phyloP scores from a whole-genome alignment of 1,139 yeast genomes.

The Spencermartinsiella ligniputridi region DNA sequence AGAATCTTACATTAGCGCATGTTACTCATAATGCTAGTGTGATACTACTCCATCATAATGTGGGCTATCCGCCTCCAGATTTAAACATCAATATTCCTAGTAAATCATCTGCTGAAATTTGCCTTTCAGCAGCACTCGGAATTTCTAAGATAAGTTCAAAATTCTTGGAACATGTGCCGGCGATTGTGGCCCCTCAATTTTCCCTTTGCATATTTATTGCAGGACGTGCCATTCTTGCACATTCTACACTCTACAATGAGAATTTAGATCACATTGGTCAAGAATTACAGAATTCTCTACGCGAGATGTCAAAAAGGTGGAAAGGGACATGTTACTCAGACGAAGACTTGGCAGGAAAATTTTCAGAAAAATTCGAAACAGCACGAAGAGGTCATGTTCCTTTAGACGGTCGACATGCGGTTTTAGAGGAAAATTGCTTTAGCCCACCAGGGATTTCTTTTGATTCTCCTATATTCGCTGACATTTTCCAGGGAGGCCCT shows the following conservation, averaged over 20 bases:
- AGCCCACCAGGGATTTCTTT: neutral
- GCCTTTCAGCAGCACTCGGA: conserved; percentile 9
- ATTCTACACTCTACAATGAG: neutral
- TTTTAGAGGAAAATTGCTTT: neutral
- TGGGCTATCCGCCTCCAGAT: conserved; percentile 19
- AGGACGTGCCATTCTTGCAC: conserved; percentile 7
- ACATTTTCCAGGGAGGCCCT: neutral
- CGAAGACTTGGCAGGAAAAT: conserved; percentile 8
- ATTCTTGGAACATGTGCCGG: conserved; percentile 5
- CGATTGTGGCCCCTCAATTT: conserved; percentile 8
- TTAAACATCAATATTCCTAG: conserved; percentile 5
- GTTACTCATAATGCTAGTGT: conserved; percentile 24
- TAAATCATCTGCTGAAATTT: conserved; percentile 1
- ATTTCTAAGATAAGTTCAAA: conserved; percentile 7
- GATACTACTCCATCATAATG: conserved; percentile 22
- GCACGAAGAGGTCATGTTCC: conserved; percentile 1
- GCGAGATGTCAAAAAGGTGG: conserved; percentile 22
- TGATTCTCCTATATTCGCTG: neutral
- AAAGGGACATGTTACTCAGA: conserved; percentile 7
- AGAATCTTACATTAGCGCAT: conserved; percentile 24
- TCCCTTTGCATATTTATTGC: conserved; percentile 9
- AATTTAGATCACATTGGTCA: conserved; percentile 16
- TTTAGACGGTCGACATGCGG: neutral
- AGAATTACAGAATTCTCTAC: conserved; percentile 15
- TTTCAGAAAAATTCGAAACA: conserved; percentile 3